Evolutionary conservation across 192 early-diverging fungal genomes (phyloP).

Genomic region (Thoreauomyces humboldtii): DNA sequence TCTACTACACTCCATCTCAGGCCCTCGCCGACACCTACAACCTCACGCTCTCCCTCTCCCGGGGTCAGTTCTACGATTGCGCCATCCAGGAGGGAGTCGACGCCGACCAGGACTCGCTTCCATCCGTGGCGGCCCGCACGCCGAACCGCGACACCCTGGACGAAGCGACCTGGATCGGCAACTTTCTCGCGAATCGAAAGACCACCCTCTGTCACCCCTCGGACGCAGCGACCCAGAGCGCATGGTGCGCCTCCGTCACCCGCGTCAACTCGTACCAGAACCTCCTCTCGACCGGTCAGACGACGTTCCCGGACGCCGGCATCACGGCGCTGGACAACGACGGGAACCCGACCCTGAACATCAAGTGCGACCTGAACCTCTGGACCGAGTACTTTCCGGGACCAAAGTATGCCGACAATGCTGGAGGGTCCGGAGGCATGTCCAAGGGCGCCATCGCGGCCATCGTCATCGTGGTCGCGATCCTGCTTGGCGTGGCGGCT

Average conservation of each 20-base stretch:
- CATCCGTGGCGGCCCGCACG: constrained; percentile 21
- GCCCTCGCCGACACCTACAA: constrained; percentile 30
- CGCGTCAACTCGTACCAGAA: constrained; percentile 49
- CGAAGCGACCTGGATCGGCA: constrained; percentile 22
- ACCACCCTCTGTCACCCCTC: constrained; percentile 40
- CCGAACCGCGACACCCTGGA: constrained; percentile 25
- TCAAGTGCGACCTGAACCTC: constrained; percentile 25
- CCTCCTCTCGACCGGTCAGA: constrained; percentile 24
- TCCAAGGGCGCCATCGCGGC: constrained; percentile 6
- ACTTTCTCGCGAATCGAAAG: constrained; percentile 42
- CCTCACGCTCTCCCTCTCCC: constrained; percentile 31
- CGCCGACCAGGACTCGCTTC: constrained; percentile 37
- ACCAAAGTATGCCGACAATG: background rate
- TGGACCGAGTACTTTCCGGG: constrained; percentile 25
- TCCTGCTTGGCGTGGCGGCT: constrained; percentile 6
- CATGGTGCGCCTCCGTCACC: constrained; percentile 43
- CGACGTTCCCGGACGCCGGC: constrained; percentile 28
- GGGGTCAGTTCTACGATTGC: constrained; percentile 52
- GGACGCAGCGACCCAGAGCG: constrained; percentile 28
- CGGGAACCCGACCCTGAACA: constrained; percentile 29
- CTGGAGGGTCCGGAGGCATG: background rate
- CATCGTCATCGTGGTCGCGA: constrained; percentile 6
- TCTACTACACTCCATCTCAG: constrained; percentile 43
- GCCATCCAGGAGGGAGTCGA: constrained; percentile 39
- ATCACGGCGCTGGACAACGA: constrained; percentile 47